Evolutionary conservation across 169 alveolate genomes (phyloP).

Genomic region (Plasmodium inui): DNA sequence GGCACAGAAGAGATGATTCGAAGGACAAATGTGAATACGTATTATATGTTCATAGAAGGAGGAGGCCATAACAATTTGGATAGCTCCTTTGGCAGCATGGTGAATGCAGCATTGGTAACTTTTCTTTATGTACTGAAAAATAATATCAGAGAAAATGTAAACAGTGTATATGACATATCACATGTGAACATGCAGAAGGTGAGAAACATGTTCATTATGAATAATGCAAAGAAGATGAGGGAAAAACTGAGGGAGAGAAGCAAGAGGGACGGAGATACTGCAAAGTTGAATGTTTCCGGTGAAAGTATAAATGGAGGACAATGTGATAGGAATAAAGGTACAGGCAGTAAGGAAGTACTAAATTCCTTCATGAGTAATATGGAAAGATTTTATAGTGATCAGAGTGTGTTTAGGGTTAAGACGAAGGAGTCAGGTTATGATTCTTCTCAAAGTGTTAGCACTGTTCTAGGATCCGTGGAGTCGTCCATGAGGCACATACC

Average conservation of each 20-base stretch:
- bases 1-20: constrained; percentile 79
- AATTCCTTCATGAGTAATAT: constrained; percentile 11
- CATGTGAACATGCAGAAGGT: constrained; percentile 2
- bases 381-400: not conserved
- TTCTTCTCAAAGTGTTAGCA: constrained; percentile 23
- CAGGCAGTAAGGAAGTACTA: not conserved
- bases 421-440: not conserved
- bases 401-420: not conserved
- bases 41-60: constrained; percentile 80
- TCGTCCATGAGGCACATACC: constrained; percentile 21
- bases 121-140: constrained; percentile 26
- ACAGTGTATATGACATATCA: constrained; percentile 37
- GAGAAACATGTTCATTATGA: constrained; percentile 17
- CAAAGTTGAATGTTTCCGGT: not conserved
- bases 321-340: not conserved
- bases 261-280: not conserved
- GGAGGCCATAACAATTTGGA: constrained; percentile 85
- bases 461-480: constrained; percentile 27
- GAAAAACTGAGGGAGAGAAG: constrained; percentile 8
- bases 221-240: constrained; percentile 1
- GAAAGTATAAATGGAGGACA: not conserved
- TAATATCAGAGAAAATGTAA: constrained; percentile 44
- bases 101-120: constrained; percentile 66
- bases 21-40: constrained; percentile 78
- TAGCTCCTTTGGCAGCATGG: constrained; percentile 54